Conservation (phyloP, 2,329 filamentous ascomycete species). For the Celoporthe dispersa region DNA sequence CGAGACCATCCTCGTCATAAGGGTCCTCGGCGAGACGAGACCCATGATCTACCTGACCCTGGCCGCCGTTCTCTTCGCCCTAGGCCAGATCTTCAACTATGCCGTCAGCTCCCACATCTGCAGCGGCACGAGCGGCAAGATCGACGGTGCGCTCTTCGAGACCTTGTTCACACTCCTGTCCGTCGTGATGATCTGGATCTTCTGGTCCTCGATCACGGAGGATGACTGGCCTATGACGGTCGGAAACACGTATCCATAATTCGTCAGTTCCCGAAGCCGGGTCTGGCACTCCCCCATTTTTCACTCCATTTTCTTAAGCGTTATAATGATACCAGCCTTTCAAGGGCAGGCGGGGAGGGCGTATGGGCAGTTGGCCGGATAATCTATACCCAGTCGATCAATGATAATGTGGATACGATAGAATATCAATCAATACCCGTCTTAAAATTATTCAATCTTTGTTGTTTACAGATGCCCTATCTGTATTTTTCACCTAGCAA, state of each 20-base stretch:
- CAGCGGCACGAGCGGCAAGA: slow-evolving; percentile 78
- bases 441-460: not conserved
- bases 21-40: slow-evolving; percentile 82
- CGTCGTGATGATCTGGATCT: slow-evolving; percentile 85
- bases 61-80: slow-evolving; percentile 81
- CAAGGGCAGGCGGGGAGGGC: slow-evolving; percentile 8
- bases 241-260: slow-evolving; percentile 36
- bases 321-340: slow-evolving; percentile 23
- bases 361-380: slow-evolving; percentile 18
- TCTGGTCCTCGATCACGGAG: slow-evolving; percentile 99
- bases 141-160: slow-evolving; percentile 92
- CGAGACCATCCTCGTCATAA: slow-evolving; percentile 81
- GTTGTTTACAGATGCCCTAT: not conserved
- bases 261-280: slow-evolving; percentile 9
- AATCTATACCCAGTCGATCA: slow-evolving; percentile 18
- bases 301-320: slow-evolving; percentile 11
- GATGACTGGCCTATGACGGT: slow-evolving; percentile 85
- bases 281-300: not conserved
- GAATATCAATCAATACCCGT: slow-evolving; percentile 17
- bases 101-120: slow-evolving; percentile 91
- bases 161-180: slow-evolving; percentile 88
- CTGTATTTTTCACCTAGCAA: not conserved
- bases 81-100: slow-evolving; percentile 96
- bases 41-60: slow-evolving; percentile 87
- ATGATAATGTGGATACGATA: slow-evolving; percentile 25